Evolutionary conservation across 2,329 filamentous ascomycete genomes (phyloP), one percentile per base, ranked within the genome.

Genomic region (Aspergillus versicolor): DNA sequence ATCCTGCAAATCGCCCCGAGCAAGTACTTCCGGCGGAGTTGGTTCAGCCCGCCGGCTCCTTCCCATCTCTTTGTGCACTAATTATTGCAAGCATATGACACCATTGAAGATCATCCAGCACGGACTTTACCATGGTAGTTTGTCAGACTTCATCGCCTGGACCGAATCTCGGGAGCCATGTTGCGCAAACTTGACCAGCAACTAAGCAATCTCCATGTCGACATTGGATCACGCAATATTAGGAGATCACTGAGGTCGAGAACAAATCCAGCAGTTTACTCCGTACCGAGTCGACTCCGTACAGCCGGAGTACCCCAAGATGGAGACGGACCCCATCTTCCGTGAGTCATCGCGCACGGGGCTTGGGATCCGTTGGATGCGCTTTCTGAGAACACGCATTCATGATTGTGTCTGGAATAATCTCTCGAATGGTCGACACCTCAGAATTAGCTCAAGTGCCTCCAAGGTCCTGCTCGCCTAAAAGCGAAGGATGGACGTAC

Each of bases 51-150:
- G 27, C 27, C 9, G 8, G 27, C 27, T 22, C 9, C 30, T n/a
- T 12, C 21, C 46, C 17, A 30, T 30, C 27, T 4, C 24, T 37
- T 52, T 37, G 49, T 37, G 41, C 34, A 52, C 37, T 6, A 27
- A 45, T 4, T 21, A 41, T 46, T 41, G 34, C 30, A 46, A 38
- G 44, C 41, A 37, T 44, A 57, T 57, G 49, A 49, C 49, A 57
- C 51, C 49, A 56, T 57, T 30, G 24, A 43, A 47, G 24, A 57
- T 52, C 42, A 42, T 47, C 22, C 37, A 52, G 41, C 49, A 53
- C 43, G 38, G 43, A 49, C 47, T 32, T 24, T 12, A 38, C 32
- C 50, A 45, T 38, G 41, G 30, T 12, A 27, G 19, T 52, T 52
- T 38, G 50, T 45, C 27, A 52, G 41, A 13, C n/a, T 40, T 17